Conservation (phyloP, 768 basidiomycete species). For the Tulasnella sp. region DNA sequence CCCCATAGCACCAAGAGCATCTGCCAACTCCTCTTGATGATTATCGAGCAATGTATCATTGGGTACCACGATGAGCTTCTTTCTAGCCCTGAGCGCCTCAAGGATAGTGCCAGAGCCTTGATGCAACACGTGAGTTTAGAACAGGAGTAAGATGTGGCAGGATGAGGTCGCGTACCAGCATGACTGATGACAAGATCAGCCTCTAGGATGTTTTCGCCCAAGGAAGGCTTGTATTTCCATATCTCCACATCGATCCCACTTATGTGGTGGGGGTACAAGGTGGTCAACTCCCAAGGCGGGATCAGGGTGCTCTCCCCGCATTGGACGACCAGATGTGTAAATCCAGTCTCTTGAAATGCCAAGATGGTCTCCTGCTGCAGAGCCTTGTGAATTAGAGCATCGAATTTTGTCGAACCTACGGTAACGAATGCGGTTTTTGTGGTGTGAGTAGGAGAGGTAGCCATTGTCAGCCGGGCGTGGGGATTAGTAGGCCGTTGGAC, state of each 20-base stretch:
- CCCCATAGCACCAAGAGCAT: constrained; percentile 44
- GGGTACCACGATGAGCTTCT: constrained; percentile 76
- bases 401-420: constrained; percentile 83
- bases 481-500: no score
- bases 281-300: constrained; percentile 24
- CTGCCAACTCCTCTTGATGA: constrained; percentile 84
- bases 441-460: no score
- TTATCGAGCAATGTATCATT: constrained; percentile 84
- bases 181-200: constrained; percentile 85
- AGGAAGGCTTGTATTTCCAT: constrained; percentile 63
- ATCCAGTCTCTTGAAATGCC: constrained; percentile 44
- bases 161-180: constrained; percentile 52
- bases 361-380: constrained; percentile 48
- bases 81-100: constrained; percentile 64
- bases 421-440: constrained; percentile 54
- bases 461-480: no score
- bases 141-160: neutral
- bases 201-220: constrained; percentile 49
- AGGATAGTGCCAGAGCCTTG: constrained; percentile 91
- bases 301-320: constrained; percentile 55
- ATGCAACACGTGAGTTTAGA: neutral
- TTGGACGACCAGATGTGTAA: constrained; percentile 56
- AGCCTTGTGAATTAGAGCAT: constrained; percentile 51
- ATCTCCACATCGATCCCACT: constrained; percentile 46
- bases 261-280: constrained; percentile 8